Percentiles rank a stretch among this genome's conserved stretches.
phyloP scores from a whole-genome alignment of 495 filamentous ascomycete species.

The Pyronema omphalodes region DNA sequence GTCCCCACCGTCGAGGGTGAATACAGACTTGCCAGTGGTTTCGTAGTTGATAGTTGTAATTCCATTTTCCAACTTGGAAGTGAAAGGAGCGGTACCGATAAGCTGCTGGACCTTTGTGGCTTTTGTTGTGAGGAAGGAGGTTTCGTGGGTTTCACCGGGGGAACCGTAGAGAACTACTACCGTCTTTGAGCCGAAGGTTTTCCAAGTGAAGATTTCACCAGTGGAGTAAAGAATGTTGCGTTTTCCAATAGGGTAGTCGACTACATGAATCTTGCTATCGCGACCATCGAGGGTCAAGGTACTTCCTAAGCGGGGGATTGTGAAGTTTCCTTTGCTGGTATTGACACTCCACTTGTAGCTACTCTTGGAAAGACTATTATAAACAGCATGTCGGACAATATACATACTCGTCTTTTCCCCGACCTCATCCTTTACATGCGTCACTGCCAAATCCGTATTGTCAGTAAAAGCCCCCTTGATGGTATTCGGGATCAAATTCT shows the following conservation, averaged over 20 bases:
- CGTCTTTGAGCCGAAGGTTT: constrained; percentile 39
- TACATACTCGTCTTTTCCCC: constrained; percentile 42
- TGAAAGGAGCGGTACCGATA: constrained; percentile 24
- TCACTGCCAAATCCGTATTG: constrained; percentile 36
- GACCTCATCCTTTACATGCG: constrained; percentile 30
- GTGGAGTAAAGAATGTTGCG: constrained; percentile 52
- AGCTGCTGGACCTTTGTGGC: constrained; percentile 35
- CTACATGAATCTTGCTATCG: constrained; percentile 59
- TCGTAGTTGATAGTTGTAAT: constrained; percentile 40
- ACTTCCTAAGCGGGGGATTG: constrained; percentile 44
- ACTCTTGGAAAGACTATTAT: constrained; percentile 35
- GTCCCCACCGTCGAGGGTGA: constrained; percentile 22
- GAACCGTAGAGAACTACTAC: constrained; percentile 54
- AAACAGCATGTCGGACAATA: constrained; percentile 45
- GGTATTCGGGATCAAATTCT: constrained; percentile 28
- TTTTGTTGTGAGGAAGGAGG: constrained; percentile 31
- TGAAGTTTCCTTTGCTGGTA: constrained; percentile 41
- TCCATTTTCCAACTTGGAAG: constrained; percentile 26
- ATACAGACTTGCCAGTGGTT: constrained; percentile 35
- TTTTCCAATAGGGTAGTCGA: constrained; percentile 51
- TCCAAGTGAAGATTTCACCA: constrained; percentile 58
- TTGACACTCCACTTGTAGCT: constrained; percentile 42
- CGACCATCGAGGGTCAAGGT: constrained; percentile 47
- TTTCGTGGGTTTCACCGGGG: constrained; percentile 49
- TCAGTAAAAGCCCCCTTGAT: constrained; percentile 34